Evolutionary conservation across 179 eudicot species (phyloP), one percentile per base, ranked within the genome.

Genomic region (Beta lomatogona): DNA sequence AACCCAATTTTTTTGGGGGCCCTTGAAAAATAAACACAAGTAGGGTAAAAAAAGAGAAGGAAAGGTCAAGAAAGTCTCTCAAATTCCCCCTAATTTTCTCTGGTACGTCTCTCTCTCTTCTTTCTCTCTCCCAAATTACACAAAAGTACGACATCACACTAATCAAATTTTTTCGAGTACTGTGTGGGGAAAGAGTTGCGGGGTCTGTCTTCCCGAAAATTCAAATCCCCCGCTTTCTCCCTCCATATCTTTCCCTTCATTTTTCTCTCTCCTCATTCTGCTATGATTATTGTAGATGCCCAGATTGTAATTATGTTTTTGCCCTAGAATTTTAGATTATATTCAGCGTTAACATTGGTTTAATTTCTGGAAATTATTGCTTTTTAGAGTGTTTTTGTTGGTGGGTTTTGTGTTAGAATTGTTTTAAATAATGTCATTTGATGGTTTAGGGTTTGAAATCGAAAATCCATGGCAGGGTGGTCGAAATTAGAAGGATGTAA

Each of bases 391-490:
- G 13, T 25, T 18, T 19, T 46, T 45, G 16, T 75, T 65, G 16
- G 45, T 57, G 83, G 79, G 71, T 81, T 77, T 57, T 46, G 4
- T 80, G 48, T 61, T 77, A 77, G 44, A 36, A 76, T 71, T 19
- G 25, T 55, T 76, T 14, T 18, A 73, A 67, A 41, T 67, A 16
- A 11, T 41, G 44, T 74, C 50, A 75, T 80, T 83, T 83, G 66
- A 12, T 83, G 83, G 46, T 86, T 79, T 86, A 87, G 89, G 91
- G 89, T 88, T 87, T 89, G 83, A 57, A 85, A 82, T 73, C 74
- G 54, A 69, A 84, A 72, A 63, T 80, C 75, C 69, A 87, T 91
- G 90, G 88, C 86, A 85, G 88, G 88, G 44, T 90, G 91, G 89
- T 84, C 67, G 81, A 87, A 77, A 45, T 77, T 83, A 64, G 78